phyloP scores from a whole-genome alignment of 192 early-diverging fungal species.

The Nowakowskiella sp. region DNA sequence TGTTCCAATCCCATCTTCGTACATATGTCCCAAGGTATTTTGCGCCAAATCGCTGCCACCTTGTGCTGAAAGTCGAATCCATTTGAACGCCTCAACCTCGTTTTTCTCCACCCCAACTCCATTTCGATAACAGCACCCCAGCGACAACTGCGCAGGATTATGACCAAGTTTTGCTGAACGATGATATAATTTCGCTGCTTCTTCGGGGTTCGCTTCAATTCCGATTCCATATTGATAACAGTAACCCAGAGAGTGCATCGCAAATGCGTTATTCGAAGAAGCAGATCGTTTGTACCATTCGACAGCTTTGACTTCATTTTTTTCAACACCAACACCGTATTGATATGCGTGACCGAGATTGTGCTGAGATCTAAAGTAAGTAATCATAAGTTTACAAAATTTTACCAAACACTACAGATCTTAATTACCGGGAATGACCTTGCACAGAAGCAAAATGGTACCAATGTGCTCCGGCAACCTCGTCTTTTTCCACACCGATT shows the following conservation, averaged over 20 bases:
- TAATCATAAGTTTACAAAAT: background rate
- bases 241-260: conserved; percentile 68
- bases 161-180: conserved; percentile 40
- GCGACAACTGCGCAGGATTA: conserved; percentile 51
- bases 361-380: conserved; percentile 45
- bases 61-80: conserved; percentile 55
- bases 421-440: conserved; percentile 30
- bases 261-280: conserved; percentile 54
- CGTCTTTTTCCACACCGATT: conserved; percentile 49
- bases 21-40: conserved; percentile 74
- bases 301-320: conserved; percentile 53
- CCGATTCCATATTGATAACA: conserved; percentile 76
- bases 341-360: conserved; percentile 77
- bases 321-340: conserved; percentile 71
- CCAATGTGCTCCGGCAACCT: conserved; percentile 36
- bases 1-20: conserved; percentile 69
- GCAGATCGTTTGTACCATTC: conserved; percentile 65
- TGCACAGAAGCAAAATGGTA: conserved; percentile 43
- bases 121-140: conserved; percentile 74
- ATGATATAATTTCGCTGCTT: conserved; percentile 46
- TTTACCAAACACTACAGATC: background rate
- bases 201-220: conserved; percentile 44
- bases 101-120: conserved; percentile 65
- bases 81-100: conserved; percentile 58
- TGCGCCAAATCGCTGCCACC: conserved; percentile 65